Conservation (phyloP, 202 grass and related monocot genomes). For the Dendrocalamus latiflorus region DNA sequence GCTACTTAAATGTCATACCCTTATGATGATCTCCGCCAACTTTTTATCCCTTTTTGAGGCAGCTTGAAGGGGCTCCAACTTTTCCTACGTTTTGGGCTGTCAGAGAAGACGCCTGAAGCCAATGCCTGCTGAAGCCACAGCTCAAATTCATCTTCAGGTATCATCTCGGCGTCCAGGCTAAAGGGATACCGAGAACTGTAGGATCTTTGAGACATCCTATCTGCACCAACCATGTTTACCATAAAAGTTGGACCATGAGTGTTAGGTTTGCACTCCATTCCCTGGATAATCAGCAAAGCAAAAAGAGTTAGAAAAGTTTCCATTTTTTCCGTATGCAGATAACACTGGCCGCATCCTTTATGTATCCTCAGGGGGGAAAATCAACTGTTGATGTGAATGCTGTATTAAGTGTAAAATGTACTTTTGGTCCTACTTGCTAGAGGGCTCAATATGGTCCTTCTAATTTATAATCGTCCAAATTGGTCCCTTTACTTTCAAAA, state of each 20-base stretch:
- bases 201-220: conserved; percentile 61
- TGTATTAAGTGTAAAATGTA: background rate
- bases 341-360: background rate
- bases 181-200: conserved; percentile 71
- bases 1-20: background rate
- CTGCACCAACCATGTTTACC: conserved; percentile 92
- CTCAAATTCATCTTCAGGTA: conserved; percentile 84
- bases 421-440: background rate
- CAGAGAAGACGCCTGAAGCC: conserved; percentile 76
- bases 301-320: background rate
- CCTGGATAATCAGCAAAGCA: conserved; percentile 42
- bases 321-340: background rate
- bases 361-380: background rate
- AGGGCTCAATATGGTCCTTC: background rate
- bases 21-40: conserved; percentile 64
- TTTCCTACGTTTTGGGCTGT: conserved; percentile 86
- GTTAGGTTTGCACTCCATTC: conserved; percentile 95
- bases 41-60: conserved; percentile 76
- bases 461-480: background rate
- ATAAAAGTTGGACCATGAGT: conserved; percentile 94
- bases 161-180: conserved; percentile 85
- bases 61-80: conserved; percentile 97
- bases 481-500: background rate
- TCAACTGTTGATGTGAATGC: background rate
- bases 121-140: conserved; percentile 91